These are phyloP conservation scores for Tylopilus sp. DNA, from an alignment of 768 basidiomycete species.

Conservation along the genomic window DNA sequence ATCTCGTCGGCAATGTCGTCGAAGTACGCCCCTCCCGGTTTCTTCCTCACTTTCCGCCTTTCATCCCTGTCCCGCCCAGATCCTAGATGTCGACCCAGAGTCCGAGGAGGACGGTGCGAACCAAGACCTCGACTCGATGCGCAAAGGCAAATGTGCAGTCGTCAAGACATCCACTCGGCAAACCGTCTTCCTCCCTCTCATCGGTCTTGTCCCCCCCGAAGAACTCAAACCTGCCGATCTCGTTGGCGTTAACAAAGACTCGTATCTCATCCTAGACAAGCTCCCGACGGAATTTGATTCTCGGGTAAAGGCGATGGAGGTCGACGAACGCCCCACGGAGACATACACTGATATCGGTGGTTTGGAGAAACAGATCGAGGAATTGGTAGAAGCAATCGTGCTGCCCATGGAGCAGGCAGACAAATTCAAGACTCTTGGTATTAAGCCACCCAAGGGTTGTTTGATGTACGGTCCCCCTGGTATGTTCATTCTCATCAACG, in stretches of 20 bases:
- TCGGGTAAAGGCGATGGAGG: constrained; percentile 99
- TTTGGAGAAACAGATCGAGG: constrained; percentile 98
- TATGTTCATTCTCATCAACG: constrained; percentile 27
- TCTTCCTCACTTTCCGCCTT: background rate
- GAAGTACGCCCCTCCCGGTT: constrained; percentile 52
- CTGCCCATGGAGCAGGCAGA: constrained; percentile 98
- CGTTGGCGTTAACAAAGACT: constrained; percentile 99
- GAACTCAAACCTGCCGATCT: constrained; percentile 88
- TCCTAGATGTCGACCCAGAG: constrained; percentile 92
- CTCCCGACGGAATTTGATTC: constrained; percentile 97
- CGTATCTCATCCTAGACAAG: constrained; percentile 93
- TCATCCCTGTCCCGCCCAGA: constrained; percentile 44
- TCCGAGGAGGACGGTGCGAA: constrained; percentile 94
- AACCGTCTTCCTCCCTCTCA: constrained; percentile 97
- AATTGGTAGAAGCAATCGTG: constrained; percentile 96
- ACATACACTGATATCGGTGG: constrained; percentile 98
- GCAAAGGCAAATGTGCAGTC: constrained; percentile 96
- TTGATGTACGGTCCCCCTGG: constrained; percentile 99
- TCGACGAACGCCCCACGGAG: constrained; percentile 96
- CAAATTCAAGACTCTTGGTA: constrained; percentile 97
- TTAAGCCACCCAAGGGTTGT: constrained; percentile 95
- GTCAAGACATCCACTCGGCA: constrained; percentile 99
- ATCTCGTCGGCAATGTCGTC: constrained; percentile 96
- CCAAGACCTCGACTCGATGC: constrained; percentile 92
- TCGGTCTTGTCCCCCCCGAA: constrained; percentile 93